Evolutionary conservation across 352 stramenopile species (phyloP).

Genomic region (Blastocystis sp.): DNA sequence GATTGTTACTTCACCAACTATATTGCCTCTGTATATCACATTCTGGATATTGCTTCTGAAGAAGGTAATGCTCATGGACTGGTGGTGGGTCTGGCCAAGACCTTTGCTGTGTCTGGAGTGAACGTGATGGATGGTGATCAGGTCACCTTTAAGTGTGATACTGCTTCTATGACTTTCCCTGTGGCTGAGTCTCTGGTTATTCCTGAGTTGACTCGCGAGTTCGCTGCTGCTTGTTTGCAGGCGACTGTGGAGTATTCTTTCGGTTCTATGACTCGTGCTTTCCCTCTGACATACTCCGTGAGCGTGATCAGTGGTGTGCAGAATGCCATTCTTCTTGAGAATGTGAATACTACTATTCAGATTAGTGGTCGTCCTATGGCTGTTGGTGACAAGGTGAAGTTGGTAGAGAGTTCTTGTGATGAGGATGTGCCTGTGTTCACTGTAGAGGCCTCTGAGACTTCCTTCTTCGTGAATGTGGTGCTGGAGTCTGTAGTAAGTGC

Average conservation of each 20-base stretch:
- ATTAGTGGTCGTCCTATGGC: not conserved
- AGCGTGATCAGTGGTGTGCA: not conserved
- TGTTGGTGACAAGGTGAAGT: constrained; percentile 9
- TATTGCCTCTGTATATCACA: not conserved
- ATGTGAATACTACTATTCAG: not conserved
- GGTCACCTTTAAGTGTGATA: constrained; percentile 26
- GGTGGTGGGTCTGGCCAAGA: constrained; percentile 41
- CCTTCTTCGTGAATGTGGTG: not conserved
- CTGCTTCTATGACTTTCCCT: not conserved
- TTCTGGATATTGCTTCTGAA: not conserved
- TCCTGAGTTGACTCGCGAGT: not conserved
- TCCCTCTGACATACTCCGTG: constrained; percentile 7
- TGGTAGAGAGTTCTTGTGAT: not conserved
- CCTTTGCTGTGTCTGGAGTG: constrained; percentile 8
- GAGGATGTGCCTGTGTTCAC: constrained; percentile 14
- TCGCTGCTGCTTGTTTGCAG: not conserved
- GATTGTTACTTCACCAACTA: constrained; percentile 34
- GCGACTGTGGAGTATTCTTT: constrained; percentile 24
- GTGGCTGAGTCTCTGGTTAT: not conserved
- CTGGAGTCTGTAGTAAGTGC: not conserved
- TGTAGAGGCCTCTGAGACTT: not conserved
- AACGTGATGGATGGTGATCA: constrained; percentile 29
- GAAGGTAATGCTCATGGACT: constrained; percentile 23
- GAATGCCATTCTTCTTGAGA: not conserved
- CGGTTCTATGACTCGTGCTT: not conserved